Percentiles rank a stretch among this genome's conserved stretches.
phyloP scores from a whole-genome alignment of 306 rosid species.

The Astragalus membranaceus region DNA sequence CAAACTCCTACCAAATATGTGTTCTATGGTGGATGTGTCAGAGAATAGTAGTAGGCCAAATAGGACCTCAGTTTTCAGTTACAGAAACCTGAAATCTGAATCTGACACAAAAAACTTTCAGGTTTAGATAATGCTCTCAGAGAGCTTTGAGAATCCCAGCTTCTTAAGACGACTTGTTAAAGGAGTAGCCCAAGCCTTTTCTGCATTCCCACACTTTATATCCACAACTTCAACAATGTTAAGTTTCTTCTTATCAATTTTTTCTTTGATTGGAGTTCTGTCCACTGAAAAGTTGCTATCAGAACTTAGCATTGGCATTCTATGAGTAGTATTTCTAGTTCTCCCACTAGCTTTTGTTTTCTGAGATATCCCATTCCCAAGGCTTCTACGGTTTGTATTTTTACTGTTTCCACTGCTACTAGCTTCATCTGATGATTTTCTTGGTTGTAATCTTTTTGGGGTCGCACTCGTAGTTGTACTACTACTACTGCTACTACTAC shows the following conservation, averaged over 20 bases:
- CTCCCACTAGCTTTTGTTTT: constrained; percentile 45
- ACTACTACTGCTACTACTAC: constrained; percentile 27
- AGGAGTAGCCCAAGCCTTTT: constrained; percentile 74
- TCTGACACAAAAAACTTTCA: constrained; percentile 45
- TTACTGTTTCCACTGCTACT: constrained; percentile 54
- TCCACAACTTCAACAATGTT: constrained; percentile 79
- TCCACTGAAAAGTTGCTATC: constrained; percentile 36
- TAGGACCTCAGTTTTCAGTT: constrained; percentile 44
- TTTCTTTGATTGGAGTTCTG: constrained; percentile 44
- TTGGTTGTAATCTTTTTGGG: constrained; percentile 47
- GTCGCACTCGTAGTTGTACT: constrained; percentile 13
- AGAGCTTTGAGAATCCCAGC: constrained; percentile 79
- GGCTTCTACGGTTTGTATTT: constrained; percentile 28
- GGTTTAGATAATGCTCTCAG: constrained; percentile 65
- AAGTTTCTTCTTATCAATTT: constrained; percentile 50
- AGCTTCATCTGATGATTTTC: constrained; percentile 55
- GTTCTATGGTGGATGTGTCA: constrained; percentile 60
- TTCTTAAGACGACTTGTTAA: constrained; percentile 66
- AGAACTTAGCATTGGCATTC: constrained; percentile 64
- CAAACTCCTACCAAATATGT: constrained; percentile 54
- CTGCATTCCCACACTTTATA: constrained; percentile 65
- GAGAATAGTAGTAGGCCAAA: constrained; percentile 37
- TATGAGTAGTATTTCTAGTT: constrained; percentile 33
- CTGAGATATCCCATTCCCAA: constrained; percentile 30
- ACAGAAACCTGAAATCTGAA: constrained; percentile 61